A percentile compares a stretch with the other conserved stretches of the same genome.
phyloP scores from a whole-genome alignment of 2,329 filamentous ascomycete species.

The Beauveria australis region DNA sequence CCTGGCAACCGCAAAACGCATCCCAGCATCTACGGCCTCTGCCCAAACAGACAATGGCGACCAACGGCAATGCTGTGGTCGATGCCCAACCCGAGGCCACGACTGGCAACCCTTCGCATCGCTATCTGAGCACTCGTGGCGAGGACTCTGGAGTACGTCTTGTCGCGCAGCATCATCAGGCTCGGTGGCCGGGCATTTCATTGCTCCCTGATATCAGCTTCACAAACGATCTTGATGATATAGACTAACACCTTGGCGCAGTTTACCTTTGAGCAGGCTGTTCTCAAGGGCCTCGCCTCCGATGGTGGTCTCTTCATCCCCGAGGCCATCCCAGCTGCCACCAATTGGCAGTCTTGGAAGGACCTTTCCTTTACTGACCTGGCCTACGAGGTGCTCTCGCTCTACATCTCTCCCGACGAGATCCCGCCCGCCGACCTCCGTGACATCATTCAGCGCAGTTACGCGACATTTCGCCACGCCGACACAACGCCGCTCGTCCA shows the following conservation, averaged over 20 bases:
- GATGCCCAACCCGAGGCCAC: constrained; percentile 21
- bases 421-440: constrained; percentile 75
- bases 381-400: constrained; percentile 74
- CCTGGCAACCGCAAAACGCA: neutral
- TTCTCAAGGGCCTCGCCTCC: constrained; percentile 77
- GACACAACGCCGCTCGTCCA: constrained; percentile 73
- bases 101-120: constrained; percentile 37
- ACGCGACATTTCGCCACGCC: constrained; percentile 76
- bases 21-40: neutral
- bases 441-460: constrained; percentile 74
- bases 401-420: constrained; percentile 79
- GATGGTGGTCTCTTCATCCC: constrained; percentile 89
- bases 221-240: no score
- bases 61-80: constrained; percentile 28
- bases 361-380: constrained; percentile 73
- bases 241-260: constrained; percentile 25
- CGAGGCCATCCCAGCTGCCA: constrained; percentile 57
- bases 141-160: constrained; percentile 39
- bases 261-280: constrained; percentile 86
- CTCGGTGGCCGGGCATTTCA: no score
- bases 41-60: constrained; percentile 28
- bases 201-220: no score
- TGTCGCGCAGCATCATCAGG: neutral
- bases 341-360: constrained; percentile 62
- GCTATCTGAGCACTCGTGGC: constrained; percentile 43